Percentiles rank a stretch among this genome's conserved stretches.
Conservation (phyloP, 768 basidiomycete genomes). For the Russula brevipes region DNA sequence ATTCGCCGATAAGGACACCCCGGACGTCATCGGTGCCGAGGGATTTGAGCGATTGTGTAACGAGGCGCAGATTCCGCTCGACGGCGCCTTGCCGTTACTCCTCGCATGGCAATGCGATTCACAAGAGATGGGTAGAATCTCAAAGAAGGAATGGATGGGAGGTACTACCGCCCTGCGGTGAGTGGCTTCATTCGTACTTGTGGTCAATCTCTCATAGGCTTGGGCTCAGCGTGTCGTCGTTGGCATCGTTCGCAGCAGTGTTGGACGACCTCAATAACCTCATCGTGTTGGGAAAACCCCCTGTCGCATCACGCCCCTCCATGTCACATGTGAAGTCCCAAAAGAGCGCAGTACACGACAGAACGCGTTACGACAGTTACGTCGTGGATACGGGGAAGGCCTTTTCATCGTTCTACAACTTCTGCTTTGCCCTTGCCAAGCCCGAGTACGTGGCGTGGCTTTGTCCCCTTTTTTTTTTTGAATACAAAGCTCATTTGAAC, state of each 20-base stretch:
- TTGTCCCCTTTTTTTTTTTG: background rate
- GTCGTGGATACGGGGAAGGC: constrained; percentile 45
- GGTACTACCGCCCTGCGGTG: constrained; percentile 47
- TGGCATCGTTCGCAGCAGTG: constrained; percentile 44
- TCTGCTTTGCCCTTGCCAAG: constrained; percentile 67
- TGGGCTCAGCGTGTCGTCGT: constrained; percentile 43
- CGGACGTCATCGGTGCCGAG: constrained; percentile 59
- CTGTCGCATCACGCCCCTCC: constrained; percentile 23
- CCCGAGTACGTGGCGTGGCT: constrained; percentile 50
- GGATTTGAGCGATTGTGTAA: constrained; percentile 67
- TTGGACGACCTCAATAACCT: constrained; percentile 59
- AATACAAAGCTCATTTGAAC: background rate
- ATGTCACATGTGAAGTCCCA: constrained; percentile 33
- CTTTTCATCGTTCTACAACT: constrained; percentile 63
- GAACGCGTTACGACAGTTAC: constrained; percentile 46
- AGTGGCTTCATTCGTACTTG: constrained; percentile 23
- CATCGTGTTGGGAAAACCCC: constrained; percentile 46
- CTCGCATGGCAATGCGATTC: constrained; percentile 71
- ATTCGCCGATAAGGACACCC: constrained; percentile 52
- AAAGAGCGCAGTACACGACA: constrained; percentile 50
- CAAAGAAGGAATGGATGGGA: constrained; percentile 63
- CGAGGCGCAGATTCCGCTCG: constrained; percentile 66
- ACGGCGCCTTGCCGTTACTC: constrained; percentile 65
- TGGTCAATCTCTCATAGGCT: constrained; percentile 9
- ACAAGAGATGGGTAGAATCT: constrained; percentile 68